These are phyloP conservation scores for Globisporangium iwayamae DNA, from an alignment of 352 stramenopile genomes.

Conservation along the genomic window DNA sequence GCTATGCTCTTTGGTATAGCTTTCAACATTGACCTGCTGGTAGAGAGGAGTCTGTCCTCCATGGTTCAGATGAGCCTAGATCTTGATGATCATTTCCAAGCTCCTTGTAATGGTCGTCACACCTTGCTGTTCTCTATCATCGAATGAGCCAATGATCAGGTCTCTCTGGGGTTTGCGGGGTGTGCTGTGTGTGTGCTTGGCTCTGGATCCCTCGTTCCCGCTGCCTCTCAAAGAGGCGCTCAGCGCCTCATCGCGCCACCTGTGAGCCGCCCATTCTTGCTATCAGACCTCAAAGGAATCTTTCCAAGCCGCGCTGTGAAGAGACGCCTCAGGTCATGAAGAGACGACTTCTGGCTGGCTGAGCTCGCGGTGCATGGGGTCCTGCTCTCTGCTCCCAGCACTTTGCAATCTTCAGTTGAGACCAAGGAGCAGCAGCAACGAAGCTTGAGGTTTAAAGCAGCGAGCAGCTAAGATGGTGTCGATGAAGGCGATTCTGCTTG, in stretches of 20 bases:
- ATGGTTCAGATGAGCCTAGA: too few species aligned
- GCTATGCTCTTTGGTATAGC: too few species aligned
- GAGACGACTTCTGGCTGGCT: not conserved
- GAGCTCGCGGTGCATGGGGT: not conserved
- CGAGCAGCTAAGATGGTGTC: constrained; percentile 12
- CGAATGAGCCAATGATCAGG: not conserved
- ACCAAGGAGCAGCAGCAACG: not conserved
- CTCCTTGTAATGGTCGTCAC: too few species aligned
- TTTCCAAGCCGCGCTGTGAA: not conserved
- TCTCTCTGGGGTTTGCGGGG: not conserved
- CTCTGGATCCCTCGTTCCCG: not conserved
- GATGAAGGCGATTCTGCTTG: constrained; percentile 12
- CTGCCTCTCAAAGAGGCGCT: not conserved
- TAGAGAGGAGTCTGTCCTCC: too few species aligned
- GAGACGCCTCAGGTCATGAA: not conserved
- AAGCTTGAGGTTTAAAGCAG: not conserved
- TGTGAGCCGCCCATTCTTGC: not conserved
- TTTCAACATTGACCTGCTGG: too few species aligned
- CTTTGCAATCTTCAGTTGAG: constrained; percentile 10
- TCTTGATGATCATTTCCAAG: too few species aligned
- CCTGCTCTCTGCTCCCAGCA: not conserved
- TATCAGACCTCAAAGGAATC: not conserved
- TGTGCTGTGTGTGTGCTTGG: not conserved
- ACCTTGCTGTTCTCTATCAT: too few species aligned
- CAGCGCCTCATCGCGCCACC: not conserved